These are phyloP conservation scores for Gracilaria gracilis DNA, from an alignment of 23 red algal species.

Conservation along the genomic window DNA sequence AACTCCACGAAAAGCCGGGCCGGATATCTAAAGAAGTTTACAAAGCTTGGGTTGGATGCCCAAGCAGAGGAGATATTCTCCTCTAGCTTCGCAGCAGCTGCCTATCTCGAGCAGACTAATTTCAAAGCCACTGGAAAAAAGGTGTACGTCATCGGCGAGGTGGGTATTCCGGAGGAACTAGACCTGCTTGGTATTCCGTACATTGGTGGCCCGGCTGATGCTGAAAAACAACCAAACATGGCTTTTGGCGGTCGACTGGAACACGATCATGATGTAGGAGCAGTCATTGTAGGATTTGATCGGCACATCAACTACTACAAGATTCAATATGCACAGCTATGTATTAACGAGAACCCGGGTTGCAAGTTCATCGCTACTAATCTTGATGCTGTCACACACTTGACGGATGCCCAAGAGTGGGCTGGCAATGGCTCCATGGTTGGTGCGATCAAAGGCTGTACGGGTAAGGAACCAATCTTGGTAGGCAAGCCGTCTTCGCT, in stretches of 20 bases:
- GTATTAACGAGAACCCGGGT: slow-evolving; percentile 90
- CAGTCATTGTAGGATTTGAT: slow-evolving; percentile 99
- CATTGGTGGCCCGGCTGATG: slow-evolving; percentile 89
- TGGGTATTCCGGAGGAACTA: slow-evolving; percentile 91
- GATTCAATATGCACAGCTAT: slow-evolving; percentile 98
- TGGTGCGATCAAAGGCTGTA: slow-evolving; percentile 98
- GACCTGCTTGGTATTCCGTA: slow-evolving; percentile 87
- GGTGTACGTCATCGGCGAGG: slow-evolving; percentile 96
- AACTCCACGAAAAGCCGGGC: slow-evolving; percentile 96
- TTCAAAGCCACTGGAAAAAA: slow-evolving; percentile 95
- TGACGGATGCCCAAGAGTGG: slow-evolving; percentile 99
- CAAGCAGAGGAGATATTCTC: slow-evolving; percentile 98
- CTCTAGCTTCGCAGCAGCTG: slow-evolving; percentile 96
- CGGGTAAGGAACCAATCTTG: slow-evolving; percentile 89
- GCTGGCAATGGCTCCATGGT: slow-evolving; percentile 99
- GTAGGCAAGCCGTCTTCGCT: slow-evolving; percentile 97
- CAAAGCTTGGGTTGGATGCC: slow-evolving; percentile 86
- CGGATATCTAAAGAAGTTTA: slow-evolving; percentile 96
- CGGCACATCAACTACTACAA: slow-evolving; percentile 99
- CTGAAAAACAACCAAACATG: slow-evolving; percentile 93
- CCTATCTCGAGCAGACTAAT: slow-evolving; percentile 91
- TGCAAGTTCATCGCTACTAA: slow-evolving; percentile 98
- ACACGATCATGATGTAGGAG: slow-evolving; percentile 96
- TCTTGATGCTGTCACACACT: slow-evolving; percentile 93
- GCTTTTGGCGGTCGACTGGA: slow-evolving; percentile 74